Evolutionary conservation across 495 filamentous ascomycete genomes (phyloP).

Genomic region (Thermothielavioides terrestris): DNA sequence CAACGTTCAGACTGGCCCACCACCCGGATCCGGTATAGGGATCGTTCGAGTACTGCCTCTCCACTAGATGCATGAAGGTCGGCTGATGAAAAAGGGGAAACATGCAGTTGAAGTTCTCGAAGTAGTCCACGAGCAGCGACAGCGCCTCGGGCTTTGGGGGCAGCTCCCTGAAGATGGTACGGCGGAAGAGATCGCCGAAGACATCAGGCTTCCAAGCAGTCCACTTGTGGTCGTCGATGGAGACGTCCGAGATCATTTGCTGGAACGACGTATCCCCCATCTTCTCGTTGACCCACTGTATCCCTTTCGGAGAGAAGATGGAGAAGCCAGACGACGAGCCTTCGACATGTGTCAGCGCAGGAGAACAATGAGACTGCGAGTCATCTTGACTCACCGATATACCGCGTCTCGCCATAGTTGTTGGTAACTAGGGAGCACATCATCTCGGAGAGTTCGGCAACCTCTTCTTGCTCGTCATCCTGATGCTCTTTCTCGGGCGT

Average conservation of each 20-base stretch:
- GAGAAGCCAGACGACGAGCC: conserved; percentile 97
- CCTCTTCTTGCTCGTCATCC: conserved; percentile 76
- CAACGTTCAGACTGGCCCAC: conserved; percentile 97
- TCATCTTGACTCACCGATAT: conserved; percentile 61
- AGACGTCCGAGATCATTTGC: conserved; percentile 80
- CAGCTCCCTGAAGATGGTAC: conserved; percentile 72
- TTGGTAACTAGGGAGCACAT: conserved; percentile 99
- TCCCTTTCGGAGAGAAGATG: conserved; percentile 88
- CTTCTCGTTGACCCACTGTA: conserved; percentile 98
- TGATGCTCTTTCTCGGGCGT: conserved; percentile 29
- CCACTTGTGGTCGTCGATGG: conserved; percentile 85
- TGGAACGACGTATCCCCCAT: conserved; percentile 92
- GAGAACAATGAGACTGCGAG: neutral
- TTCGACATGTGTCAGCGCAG: conserved; percentile 32
- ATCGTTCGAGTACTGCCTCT: conserved; percentile 81
- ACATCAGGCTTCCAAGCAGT: conserved; percentile 94
- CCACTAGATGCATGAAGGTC: conserved; percentile 94
- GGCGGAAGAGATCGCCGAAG: conserved; percentile 84
- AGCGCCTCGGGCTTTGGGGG: conserved; percentile 73
- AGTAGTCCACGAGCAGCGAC: conserved; percentile 83
- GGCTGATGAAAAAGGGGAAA: conserved; percentile 96
- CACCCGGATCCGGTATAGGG: conserved; percentile 95
- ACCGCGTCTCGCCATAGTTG: conserved; percentile 89
- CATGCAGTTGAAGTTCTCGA: conserved; percentile 98
- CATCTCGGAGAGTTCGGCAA: conserved; percentile 90